phyloP scores from a whole-genome alignment of 371 early-diverging fungal genomes.

The Parasitella parasitica region DNA sequence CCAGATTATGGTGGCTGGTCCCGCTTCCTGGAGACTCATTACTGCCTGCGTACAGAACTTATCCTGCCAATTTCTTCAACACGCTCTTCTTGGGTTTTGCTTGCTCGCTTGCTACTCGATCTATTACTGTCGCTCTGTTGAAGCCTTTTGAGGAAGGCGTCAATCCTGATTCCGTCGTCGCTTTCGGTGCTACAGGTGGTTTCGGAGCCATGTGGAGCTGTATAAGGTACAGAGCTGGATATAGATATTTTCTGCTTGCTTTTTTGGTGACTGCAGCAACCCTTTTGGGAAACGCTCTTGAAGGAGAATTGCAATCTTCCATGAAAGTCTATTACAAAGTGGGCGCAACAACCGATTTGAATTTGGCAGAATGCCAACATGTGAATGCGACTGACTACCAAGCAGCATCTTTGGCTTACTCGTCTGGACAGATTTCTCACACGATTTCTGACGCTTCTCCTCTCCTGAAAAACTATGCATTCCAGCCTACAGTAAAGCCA shows the following conservation, averaged over 20 bases:
- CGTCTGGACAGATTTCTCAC: slow-evolving; percentile 1
- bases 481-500: neutral
- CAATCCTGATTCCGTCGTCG: slow-evolving; percentile 10
- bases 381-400: neutral
- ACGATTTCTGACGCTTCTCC: slow-evolving; percentile 10
- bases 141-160: slow-evolving; percentile 11
- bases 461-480: slow-evolving; percentile 1
- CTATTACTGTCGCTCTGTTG: slow-evolving; percentile 8
- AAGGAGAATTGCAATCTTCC: slow-evolving; percentile 18
- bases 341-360: neutral
- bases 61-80: slow-evolving; percentile 16
- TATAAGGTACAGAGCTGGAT: slow-evolving; percentile 11
- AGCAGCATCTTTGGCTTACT: slow-evolving; percentile 7
- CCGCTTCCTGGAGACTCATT: slow-evolving; percentile 11
- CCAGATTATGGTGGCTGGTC: slow-evolving; percentile 19
- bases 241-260: slow-evolving; percentile 14
- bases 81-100: slow-evolving; percentile 7
- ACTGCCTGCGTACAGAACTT: slow-evolving; percentile 15
- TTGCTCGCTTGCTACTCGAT: slow-evolving; percentile 3
- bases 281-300: slow-evolving; percentile 7
- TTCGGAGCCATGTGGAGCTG: slow-evolving; percentile 14
- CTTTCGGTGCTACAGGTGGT: slow-evolving; percentile 12
- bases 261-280: slow-evolving; percentile 5
- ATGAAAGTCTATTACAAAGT: neutral
- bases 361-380: slow-evolving; percentile 11